phyloP scores from a whole-genome alignment of 768 basidiomycete genomes.

The Leucocoprinus sp. region DNA sequence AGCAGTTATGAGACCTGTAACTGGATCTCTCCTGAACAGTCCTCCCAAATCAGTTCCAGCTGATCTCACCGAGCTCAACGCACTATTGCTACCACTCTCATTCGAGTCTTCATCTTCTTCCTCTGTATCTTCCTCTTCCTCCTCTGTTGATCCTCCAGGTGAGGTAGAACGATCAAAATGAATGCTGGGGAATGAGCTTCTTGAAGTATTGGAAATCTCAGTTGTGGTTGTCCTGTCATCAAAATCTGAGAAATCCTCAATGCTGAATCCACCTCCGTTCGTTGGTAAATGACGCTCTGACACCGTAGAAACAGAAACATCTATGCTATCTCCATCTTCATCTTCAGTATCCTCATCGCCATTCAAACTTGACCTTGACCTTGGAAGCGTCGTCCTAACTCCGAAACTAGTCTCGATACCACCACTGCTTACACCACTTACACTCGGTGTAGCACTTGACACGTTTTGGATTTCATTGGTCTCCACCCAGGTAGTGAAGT shows the following conservation, averaged over 20 bases:
- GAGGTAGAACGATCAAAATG: slow-evolving; percentile 55
- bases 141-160: slow-evolving; percentile 20
- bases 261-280: slow-evolving; percentile 46
- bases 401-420: slow-evolving; percentile 17
- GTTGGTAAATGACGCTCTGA: slow-evolving; percentile 28
- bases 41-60: slow-evolving; percentile 31
- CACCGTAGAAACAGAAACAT: slow-evolving; percentile 11
- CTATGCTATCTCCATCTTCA: background rate
- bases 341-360: background rate
- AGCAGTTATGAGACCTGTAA: background rate
- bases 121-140: slow-evolving; percentile 14
- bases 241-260: slow-evolving; percentile 49
- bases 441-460: slow-evolving; percentile 18
- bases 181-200: slow-evolving; percentile 75
- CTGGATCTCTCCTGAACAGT: slow-evolving; percentile 17
- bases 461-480: slow-evolving; percentile 39
- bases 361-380: background rate
- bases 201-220: slow-evolving; percentile 44
- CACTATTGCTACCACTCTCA: background rate
- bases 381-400: slow-evolving; percentile 24
- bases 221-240: slow-evolving; percentile 22
- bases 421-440: slow-evolving; percentile 16
- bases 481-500: slow-evolving; percentile 90
- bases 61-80: slow-evolving; percentile 29
- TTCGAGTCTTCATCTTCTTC: background rate